Percentiles rank a stretch among this genome's conserved stretches.
These are phyloP conservation scores for Oenanthe javanica DNA, from an alignment of 140 eudicot species.

Conservation along the genomic window DNA sequence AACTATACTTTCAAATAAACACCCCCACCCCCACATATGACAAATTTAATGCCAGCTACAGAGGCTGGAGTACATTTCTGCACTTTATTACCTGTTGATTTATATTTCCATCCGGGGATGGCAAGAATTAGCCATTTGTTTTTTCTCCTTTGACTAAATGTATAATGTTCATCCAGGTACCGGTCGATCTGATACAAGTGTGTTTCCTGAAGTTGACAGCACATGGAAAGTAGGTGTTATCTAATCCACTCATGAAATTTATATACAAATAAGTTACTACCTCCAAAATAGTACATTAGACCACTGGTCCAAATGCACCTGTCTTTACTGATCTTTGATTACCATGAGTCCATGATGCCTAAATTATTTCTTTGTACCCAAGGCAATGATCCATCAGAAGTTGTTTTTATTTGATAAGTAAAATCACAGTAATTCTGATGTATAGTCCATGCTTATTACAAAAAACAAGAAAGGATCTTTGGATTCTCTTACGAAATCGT, in stretches of 20 bases:
- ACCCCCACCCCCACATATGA: too few species aligned
- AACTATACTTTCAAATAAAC: neutral
- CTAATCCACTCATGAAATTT: slow-evolving; percentile 2
- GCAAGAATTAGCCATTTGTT: neutral
- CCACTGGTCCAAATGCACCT: neutral
- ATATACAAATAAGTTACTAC: neutral
- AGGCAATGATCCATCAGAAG: neutral
- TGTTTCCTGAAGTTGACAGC: slow-evolving; percentile 95
- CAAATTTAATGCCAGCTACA: too few species aligned
- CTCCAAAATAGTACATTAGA: neutral
- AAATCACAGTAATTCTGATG: neutral
- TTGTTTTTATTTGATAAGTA: neutral
- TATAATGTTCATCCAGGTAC: slow-evolving; percentile 35
- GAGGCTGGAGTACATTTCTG: neutral
- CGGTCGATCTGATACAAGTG: slow-evolving; percentile 44
- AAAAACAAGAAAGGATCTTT: neutral
- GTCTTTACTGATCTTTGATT: neutral
- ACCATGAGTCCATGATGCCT: neutral
- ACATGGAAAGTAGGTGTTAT: slow-evolving; percentile 73
- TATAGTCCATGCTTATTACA: neutral
- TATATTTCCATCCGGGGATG: neutral
- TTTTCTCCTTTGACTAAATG: slow-evolving; percentile 3
- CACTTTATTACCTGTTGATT: neutral
- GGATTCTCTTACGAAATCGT: slow-evolving; percentile 3
- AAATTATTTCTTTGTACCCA: neutral